Conservation (phyloP, 2,329 filamentous ascomycete species). For the Monascus ruber region DNA sequence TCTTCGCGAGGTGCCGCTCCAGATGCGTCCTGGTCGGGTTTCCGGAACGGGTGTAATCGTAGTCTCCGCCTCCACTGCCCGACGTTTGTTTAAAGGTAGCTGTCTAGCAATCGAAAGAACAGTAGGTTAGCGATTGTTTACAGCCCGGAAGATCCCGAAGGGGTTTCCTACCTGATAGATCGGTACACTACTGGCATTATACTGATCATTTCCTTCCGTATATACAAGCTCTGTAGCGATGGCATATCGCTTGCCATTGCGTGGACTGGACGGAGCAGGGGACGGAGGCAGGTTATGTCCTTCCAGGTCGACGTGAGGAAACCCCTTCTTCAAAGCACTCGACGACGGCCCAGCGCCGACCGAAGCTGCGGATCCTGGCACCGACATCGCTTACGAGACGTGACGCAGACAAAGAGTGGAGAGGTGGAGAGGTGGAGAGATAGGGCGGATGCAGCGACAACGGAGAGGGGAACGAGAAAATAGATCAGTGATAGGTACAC, state of each 20-base stretch:
- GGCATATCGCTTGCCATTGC: slow-evolving; percentile 77
- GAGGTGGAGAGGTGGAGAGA: too few species aligned
- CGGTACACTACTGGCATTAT: slow-evolving; percentile 88
- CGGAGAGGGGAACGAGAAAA: too few species aligned
- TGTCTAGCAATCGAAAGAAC: slow-evolving; percentile 39
- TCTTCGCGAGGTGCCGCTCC: slow-evolving; percentile 93
- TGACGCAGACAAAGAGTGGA: too few species aligned
- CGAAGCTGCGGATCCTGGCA: slow-evolving; percentile 17
- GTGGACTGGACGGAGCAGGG: slow-evolving; percentile 82
- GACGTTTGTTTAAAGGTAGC: slow-evolving; percentile 95
- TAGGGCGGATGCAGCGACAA: too few species aligned
- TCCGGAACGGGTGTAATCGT: slow-evolving; percentile 96
- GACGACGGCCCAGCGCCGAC: slow-evolving; percentile 11
- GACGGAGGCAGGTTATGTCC: slow-evolving; percentile 82
- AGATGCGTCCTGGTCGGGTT: slow-evolving; percentile 95
- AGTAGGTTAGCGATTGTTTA: background rate
- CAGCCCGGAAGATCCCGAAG: background rate
- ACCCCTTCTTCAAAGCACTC: slow-evolving; percentile 36
- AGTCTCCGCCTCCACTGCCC: slow-evolving; percentile 70
- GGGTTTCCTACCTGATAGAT: slow-evolving; percentile 64
- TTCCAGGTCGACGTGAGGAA: slow-evolving; percentile 61
- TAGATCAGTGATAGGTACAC: too few species aligned
- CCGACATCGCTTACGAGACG: slow-evolving; percentile 24
- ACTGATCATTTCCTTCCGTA: slow-evolving; percentile 92
- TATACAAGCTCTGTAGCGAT: slow-evolving; percentile 94